Evolutionary conservation across 116 monocot genomes (phyloP).

Genomic region (Phalaenopsis hybrid): DNA sequence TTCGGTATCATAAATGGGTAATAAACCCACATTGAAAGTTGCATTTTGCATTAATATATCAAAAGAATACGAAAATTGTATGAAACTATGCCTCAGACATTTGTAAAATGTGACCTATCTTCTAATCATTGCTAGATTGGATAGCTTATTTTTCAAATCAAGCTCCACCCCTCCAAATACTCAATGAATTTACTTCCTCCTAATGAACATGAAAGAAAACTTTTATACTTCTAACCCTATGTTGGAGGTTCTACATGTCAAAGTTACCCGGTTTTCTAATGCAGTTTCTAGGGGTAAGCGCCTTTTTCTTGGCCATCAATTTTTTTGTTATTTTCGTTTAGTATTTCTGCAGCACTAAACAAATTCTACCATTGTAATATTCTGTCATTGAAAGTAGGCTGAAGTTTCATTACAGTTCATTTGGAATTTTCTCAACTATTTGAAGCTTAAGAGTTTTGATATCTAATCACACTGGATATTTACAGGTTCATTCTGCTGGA

Average conservation of each 20-base stretch:
- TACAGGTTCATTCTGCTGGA: conserved; percentile 77
- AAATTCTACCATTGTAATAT: neutral
- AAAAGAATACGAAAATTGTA: too few relatives aligned
- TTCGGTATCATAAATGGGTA: too few relatives aligned
- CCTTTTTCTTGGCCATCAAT: neutral
- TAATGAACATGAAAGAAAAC: neutral
- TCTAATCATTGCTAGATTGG: too few relatives aligned
- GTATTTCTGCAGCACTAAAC: neutral
- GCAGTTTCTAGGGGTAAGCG: neutral
- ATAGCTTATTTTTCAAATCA: too few relatives aligned
- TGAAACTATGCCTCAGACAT: too few relatives aligned
- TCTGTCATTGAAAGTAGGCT: neutral
- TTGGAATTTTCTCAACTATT: neutral
- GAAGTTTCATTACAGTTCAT: neutral
- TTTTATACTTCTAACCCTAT: neutral
- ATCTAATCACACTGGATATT: neutral
- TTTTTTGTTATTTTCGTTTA: neutral
- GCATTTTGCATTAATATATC: too few relatives aligned
- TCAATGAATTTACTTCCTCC: too few relatives aligned
- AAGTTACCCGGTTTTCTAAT: neutral
- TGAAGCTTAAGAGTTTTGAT: neutral
- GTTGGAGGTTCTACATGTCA: neutral
- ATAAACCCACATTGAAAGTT: too few relatives aligned
- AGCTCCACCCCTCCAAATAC: too few relatives aligned
- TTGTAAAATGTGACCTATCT: too few relatives aligned